Conservation (phyloP, 129 eudicot genomes). For the Tagetes erecta region DNA sequence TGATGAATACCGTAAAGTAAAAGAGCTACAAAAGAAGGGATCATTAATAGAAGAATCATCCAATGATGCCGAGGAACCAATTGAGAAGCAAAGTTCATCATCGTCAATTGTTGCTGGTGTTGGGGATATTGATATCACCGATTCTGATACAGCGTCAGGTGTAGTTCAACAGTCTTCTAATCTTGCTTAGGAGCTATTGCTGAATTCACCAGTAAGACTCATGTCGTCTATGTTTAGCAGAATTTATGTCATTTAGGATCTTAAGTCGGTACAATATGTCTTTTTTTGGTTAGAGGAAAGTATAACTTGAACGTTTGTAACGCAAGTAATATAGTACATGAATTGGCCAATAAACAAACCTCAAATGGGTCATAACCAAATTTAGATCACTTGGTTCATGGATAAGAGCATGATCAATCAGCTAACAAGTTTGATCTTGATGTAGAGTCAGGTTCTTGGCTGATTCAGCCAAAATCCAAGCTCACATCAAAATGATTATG, state of each 20-base stretch:
- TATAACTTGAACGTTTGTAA: not conserved
- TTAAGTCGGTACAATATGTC: not conserved
- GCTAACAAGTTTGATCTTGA: not conserved
- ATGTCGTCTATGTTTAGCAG: no score
- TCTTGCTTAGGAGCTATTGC: conserved; percentile 1
- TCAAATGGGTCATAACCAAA: not conserved
- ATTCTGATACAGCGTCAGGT: conserved; percentile 23
- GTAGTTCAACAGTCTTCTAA: conserved; percentile 15
- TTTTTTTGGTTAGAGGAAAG: not conserved
- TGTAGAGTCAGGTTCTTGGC: not conserved
- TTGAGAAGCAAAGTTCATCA: conserved; percentile 20
- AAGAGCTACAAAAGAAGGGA: conserved; percentile 59
- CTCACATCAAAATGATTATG: no score
- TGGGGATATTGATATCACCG: conserved; percentile 41
- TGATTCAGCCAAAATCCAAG: not conserved
- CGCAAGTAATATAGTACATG: not conserved
- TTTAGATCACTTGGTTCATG: not conserved
- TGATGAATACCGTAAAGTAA: conserved; percentile 73
- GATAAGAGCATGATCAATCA: not conserved
- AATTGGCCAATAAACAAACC: not conserved
- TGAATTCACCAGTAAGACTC: not conserved
- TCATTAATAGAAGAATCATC: conserved; percentile 34
- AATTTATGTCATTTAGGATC: not conserved
- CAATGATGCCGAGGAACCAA: conserved; percentile 38
- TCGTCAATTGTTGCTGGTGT: conserved; percentile 41